Evolutionary conservation across 2,329 filamentous ascomycete species (phyloP).

Genomic region (Helotiales sp.): DNA sequence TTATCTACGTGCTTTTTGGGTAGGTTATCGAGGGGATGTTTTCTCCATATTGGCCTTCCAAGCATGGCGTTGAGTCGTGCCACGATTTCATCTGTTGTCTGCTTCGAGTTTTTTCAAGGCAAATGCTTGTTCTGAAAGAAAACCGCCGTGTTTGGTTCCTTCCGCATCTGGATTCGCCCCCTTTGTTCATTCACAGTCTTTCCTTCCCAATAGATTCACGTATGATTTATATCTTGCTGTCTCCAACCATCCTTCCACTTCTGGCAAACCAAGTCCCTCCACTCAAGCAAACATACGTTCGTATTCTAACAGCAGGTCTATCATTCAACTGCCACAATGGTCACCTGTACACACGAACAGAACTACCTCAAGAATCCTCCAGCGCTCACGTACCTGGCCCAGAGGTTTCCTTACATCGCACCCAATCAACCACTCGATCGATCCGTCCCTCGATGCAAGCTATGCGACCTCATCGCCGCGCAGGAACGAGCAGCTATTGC

Average conservation of each 20-base stretch:
- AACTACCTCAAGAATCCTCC: conserved; percentile 22
- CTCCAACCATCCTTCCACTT: not conserved
- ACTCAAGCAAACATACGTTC: not conserved
- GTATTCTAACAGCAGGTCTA: not conserved
- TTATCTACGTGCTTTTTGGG: not conserved
- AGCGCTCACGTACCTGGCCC: conserved; percentile 14
- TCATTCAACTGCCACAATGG: no score
- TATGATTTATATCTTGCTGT: no score
- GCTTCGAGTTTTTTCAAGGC: not conserved
- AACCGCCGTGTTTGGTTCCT: conserved; percentile 17
- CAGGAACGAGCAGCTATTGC: conserved; percentile 17
- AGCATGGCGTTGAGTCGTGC: not conserved
- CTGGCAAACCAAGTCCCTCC: not conserved
- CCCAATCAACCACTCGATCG: conserved; percentile 21
- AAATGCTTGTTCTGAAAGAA: conserved; percentile 23
- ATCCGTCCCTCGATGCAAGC: conserved; percentile 22
- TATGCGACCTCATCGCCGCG: conserved; percentile 26
- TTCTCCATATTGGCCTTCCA: no score
- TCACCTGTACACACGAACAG: conserved; percentile 16
- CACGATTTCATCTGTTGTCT: not conserved
- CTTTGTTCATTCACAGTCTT: not conserved
- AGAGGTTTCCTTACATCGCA: conserved; percentile 17
- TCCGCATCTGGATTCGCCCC: conserved; percentile 20
- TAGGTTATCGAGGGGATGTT: no score
- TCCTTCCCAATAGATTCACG: no score